Conservation (phyloP, 768 basidiomycete species). For the Amanita rubescens region DNA sequence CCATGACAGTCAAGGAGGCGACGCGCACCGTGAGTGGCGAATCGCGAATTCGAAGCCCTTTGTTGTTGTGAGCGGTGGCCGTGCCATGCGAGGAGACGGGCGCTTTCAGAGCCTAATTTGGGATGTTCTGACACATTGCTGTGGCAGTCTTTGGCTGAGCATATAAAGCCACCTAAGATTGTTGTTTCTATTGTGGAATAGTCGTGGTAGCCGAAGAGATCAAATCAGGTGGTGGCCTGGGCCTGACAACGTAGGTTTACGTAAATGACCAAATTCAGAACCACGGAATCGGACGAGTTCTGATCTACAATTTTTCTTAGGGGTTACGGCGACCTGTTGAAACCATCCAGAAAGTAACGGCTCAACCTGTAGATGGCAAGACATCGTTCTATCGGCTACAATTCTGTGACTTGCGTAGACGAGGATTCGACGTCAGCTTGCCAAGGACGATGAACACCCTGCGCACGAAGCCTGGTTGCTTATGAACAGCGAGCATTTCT, state of each 20-base stretch:
- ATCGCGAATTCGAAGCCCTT: not conserved
- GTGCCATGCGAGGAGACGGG: not conserved
- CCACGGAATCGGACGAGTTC: too few relatives aligned
- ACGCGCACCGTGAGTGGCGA: not conserved
- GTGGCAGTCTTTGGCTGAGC: not conserved
- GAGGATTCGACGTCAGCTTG: constrained; percentile 30
- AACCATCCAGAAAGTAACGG: constrained; percentile 13
- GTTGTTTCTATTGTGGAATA: too few relatives aligned
- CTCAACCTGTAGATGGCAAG: constrained; percentile 9
- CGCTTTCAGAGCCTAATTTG: not conserved
- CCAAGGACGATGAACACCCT: constrained; percentile 13
- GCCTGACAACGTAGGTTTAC: too few relatives aligned
- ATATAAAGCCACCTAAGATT: too few relatives aligned
- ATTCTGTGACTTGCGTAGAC: too few relatives aligned
- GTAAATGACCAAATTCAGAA: too few relatives aligned
- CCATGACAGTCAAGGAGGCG: not conserved
- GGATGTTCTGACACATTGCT: not conserved
- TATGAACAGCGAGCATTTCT: constrained; percentile 26
- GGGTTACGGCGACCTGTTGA: constrained; percentile 25
- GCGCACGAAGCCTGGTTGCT: constrained; percentile 35
- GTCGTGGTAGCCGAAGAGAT: too few relatives aligned
- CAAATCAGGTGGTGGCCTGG: too few relatives aligned
- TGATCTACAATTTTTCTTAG: too few relatives aligned
- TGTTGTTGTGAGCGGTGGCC: not conserved
- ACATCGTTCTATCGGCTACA: constrained; percentile 16